Percentiles rank a stretch among this genome's conserved stretches.
Conservation (phyloP, 2,329 filamentous ascomycete genomes). For the Fonsecaea monophora region DNA sequence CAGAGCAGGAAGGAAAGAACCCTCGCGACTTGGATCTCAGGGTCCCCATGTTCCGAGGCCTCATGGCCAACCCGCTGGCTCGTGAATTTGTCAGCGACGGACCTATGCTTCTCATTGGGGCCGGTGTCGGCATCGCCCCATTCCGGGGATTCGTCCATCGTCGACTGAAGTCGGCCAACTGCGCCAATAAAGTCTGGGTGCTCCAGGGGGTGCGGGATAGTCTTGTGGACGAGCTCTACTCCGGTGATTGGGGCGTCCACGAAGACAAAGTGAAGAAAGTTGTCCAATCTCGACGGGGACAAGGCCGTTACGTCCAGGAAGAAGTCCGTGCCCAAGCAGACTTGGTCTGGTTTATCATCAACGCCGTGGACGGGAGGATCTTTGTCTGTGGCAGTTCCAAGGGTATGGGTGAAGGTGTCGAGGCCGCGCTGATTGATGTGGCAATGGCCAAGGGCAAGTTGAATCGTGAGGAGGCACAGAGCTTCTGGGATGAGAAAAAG, state of each 20-base stretch:
- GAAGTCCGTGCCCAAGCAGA: conserved; percentile 91
- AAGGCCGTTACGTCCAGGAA: conserved; percentile 93
- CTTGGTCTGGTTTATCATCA: conserved; percentile 98
- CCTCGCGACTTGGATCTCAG: conserved; percentile 67
- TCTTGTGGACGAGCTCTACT: conserved; percentile 93
- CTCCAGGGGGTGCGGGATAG: conserved; percentile 94
- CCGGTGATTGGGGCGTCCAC: conserved; percentile 92
- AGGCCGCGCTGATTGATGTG: conserved; percentile 84
- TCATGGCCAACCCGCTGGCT: conserved; percentile 96
- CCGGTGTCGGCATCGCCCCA: conserved; percentile 93
- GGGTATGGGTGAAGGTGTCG: conserved; percentile 97
- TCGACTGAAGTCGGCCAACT: conserved; percentile 89
- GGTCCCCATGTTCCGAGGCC: conserved; percentile 95
- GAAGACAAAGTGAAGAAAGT: conserved; percentile 86
- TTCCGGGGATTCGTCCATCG: conserved; percentile 98
- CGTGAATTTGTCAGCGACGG: conserved; percentile 91
- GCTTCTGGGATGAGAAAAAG: conserved; percentile 92
- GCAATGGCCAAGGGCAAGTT: conserved; percentile 92
- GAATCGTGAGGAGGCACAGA: conserved; percentile 77
- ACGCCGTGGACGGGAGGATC: conserved; percentile 90
- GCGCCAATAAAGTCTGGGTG: conserved; percentile 97
- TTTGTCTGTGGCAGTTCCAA: conserved; percentile 96
- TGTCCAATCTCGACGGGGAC: conserved; percentile 75
- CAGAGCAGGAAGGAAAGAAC: conserved; percentile 66
- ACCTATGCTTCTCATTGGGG: conserved; percentile 96